Evolutionary conservation across 2,329 filamentous ascomycete genomes (phyloP).

Genomic region (Aspergillus sp.): DNA sequence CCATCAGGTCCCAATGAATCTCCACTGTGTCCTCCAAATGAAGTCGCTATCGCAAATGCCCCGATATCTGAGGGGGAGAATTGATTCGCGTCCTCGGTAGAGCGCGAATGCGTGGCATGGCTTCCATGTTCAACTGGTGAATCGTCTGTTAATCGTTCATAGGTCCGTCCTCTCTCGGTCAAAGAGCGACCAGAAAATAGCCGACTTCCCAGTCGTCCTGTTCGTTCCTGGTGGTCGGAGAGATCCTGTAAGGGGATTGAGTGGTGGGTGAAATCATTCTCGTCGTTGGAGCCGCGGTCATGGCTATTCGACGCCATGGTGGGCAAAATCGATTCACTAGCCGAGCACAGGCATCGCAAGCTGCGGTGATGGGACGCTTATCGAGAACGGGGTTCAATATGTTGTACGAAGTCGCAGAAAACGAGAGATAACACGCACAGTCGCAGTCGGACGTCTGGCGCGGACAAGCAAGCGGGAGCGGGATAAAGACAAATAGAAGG

Average conservation of each 20-base stretch:
- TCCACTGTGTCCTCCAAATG: conserved; percentile 26
- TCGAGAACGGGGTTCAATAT: conserved; percentile 2
- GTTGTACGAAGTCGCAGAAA: conserved; percentile 2
- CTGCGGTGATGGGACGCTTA: conserved; percentile 11
- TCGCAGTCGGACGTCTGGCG: background rate
- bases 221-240: conserved; percentile 38
- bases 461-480: background rate
- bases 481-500: background rate
- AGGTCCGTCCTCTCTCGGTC: conserved; percentile 45
- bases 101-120: conserved; percentile 22
- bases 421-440: background rate
- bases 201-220: conserved; percentile 41
- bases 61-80: conserved; percentile 38
- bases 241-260: conserved; percentile 74
- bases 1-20: conserved; percentile 30
- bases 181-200: conserved; percentile 44
- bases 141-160: conserved; percentile 54
- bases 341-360: conserved; percentile 41
- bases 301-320: conserved; percentile 44
- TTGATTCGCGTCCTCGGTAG: conserved; percentile 25
- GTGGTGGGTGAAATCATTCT: conserved; percentile 30
- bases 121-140: conserved; percentile 43
- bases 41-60: conserved; percentile 44
- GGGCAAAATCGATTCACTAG: conserved; percentile 35
- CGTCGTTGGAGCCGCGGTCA: conserved; percentile 28